Base-by-base conservation (phyloP, 257 asterid genomes). In the Phtheirospermum japonicum region DNA sequence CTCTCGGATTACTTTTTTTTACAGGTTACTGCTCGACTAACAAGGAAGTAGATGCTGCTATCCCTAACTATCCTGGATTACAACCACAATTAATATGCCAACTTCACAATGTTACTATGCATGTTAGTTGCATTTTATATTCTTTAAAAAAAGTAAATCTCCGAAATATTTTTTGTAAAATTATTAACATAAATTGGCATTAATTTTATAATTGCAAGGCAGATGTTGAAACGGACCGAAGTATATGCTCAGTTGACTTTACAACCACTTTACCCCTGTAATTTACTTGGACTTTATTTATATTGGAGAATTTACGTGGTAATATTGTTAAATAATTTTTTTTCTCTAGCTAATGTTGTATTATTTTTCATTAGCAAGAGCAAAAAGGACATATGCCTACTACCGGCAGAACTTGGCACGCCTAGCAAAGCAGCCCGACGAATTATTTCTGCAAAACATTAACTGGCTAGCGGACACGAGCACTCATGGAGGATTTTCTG, bases 401-500 rank as follows among this genome's bases (percentile, higher is more conserved):
- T 88, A 17, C 96, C 96, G 28, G 82, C 92, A 18, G 98, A 91
- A 76, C 95, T 91, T 37, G 96, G 95, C 71, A 50, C 76, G 20
- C 79, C 92, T 20, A 91, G 96, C 85, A n/a, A 91, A 91, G 74
- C 98, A 91, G 62, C n/a, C 96, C 97, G n/a, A 82, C 95, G 4
- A 90, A 90, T 59, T 89, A 86, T 76, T 89, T 89, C 77, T 89
- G 97, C 63, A 89, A 89, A 78, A 89, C 97, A 16, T 72, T 89
- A 77, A 89, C 97, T 23, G n/a, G 97, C 97, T 58, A 86, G 95
- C 59, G n/a, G 97, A 89, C 74, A 89, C 97, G 20, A 90, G 97
- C 69, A 90, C 97, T 52, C 98, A 91, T 77, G 98, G 98, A 60
- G 98, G 98, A 72, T 91, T 91, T 74, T 91, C 98, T 45, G 96